Evolutionary conservation across 2,329 filamentous ascomycete genomes (phyloP), one percentile per base, ranked within the genome.

Genomic region (Nothophaeocryptopus gaeumannii): DNA sequence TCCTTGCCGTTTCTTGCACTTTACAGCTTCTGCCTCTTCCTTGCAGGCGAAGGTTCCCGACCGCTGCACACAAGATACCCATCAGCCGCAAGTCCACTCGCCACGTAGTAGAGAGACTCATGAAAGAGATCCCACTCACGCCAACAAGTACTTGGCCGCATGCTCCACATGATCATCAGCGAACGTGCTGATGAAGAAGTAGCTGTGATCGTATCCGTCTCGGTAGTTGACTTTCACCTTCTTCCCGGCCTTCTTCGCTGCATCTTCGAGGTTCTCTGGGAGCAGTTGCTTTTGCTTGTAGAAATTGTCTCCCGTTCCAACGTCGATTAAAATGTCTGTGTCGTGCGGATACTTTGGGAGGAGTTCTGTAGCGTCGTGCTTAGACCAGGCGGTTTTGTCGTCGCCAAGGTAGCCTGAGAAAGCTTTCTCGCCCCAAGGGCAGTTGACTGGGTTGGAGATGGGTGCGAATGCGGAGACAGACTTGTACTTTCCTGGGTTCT

Each of bases 371-470:
- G 93, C 89, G 69, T 99, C 93, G 69, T 96, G 88, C 71, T 84
- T 82, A 70, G 86, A 86, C 89, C 93, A 97, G 70, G 80, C 84
- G 54, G 83, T 80, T 63, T 81, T 78, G 12, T 80, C 74, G 39
- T 82, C 82, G 13, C 93, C 92, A 39, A 99, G 81, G 74, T 99
- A 99, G 5, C 93, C 92, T 26, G 73, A 73, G 69, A 99, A 97
- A 0, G 93, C 93, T 80, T 99, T 99, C 70, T 95, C 79, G 29
- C 93, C 93, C 93, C 93, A 99, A 1, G 88, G 88, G 64, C 88
- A 95, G 60, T 85, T 82, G 54, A 78, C 44, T 40, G 58, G 58
- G 39, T 60, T 60, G 29, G 54, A 53, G 34, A 60, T 60, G 29
- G 58, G 56, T 5, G 58, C 58, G 20, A 60, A 59, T 5, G 58